phyloP scores from a whole-genome alignment of 1,284 basidiomycete genomes.

The Quambalaria eucalypti region DNA sequence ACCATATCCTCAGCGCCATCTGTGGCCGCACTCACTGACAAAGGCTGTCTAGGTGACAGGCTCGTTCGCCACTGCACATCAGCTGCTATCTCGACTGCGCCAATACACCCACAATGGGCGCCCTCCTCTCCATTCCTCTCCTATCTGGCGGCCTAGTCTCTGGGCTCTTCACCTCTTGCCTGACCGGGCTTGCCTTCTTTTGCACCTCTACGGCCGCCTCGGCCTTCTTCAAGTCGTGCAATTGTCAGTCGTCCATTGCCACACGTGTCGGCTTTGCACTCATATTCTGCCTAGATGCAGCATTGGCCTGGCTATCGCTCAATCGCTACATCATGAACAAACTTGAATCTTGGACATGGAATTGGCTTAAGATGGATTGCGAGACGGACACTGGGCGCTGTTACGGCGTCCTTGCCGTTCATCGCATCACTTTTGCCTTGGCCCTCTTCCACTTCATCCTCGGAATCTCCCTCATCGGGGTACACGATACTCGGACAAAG shows the following conservation, averaged over 20 bases:
- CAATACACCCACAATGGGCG: constrained; percentile 59
- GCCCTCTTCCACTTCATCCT: constrained; percentile 79
- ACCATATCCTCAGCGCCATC: too few species aligned
- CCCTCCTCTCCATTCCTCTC: constrained; percentile 76
- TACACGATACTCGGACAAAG: constrained; percentile 79
- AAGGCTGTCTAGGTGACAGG: too few species aligned
- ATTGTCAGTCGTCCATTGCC: constrained; percentile 96
- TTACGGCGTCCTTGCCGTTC: constrained; percentile 93
- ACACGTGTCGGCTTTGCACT: constrained; percentile 94
- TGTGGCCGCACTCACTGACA: too few species aligned
- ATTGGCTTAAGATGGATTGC: constrained; percentile 98
- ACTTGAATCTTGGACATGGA: constrained; percentile 85
- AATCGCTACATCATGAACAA: constrained; percentile 76
- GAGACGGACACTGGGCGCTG: constrained; percentile 67
- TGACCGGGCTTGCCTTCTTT: constrained; percentile 48
- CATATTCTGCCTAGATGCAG: constrained; percentile 91
- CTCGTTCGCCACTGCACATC: too few species aligned
- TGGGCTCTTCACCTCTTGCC: constrained; percentile 52
- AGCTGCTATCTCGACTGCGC: too few species aligned
- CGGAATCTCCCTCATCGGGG: constrained; percentile 69
- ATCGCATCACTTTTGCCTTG: constrained; percentile 91
- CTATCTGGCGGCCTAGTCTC: constrained; percentile 64
- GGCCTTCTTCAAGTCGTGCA: constrained; percentile 97
- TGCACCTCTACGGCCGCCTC: constrained; percentile 76
- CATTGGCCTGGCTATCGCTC: constrained; percentile 91